Evolutionary conservation across 768 basidiomycete species (phyloP).

Genomic region (Agaricus subrufescens): DNA sequence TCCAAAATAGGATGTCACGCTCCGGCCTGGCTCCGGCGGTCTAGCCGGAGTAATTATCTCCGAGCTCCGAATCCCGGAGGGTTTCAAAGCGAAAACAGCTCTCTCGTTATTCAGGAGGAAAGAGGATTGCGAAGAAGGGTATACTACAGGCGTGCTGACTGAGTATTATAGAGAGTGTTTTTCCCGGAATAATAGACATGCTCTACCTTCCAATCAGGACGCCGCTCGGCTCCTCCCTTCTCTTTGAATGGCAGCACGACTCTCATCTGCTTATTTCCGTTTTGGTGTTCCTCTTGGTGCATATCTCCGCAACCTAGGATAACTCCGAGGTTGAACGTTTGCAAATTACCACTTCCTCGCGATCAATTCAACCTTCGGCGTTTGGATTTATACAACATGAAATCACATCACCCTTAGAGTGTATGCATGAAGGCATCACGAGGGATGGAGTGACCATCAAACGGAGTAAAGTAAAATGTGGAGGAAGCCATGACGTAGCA

Average conservation of each 20-base stretch:
- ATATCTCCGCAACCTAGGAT: too few relatives aligned
- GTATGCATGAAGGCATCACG: not conserved
- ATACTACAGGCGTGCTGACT: too few relatives aligned
- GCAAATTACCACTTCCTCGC: not conserved
- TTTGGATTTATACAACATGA: not conserved
- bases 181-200: too few relatives aligned
- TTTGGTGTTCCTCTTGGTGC: not conserved
- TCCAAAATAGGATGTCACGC: not conserved
- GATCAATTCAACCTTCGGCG: not conserved
- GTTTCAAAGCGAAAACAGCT: too few relatives aligned
- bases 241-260: not conserved
- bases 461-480: not conserved
- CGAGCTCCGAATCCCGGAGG: not conserved
- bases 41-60: not conserved
- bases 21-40: not conserved
- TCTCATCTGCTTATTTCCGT: constrained; percentile 2
- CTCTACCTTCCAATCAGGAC: too few relatives aligned
- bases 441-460: not conserved
- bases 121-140: too few relatives aligned
- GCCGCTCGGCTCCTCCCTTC: not conserved
- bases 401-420: not conserved
- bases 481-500: constrained; percentile 4
- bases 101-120: too few relatives aligned
- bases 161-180: too few relatives aligned
- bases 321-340: not conserved